These are phyloP conservation scores for Pleurotus tuoliensis DNA, from an alignment of 768 basidiomycete species.

Conservation along the genomic window DNA sequence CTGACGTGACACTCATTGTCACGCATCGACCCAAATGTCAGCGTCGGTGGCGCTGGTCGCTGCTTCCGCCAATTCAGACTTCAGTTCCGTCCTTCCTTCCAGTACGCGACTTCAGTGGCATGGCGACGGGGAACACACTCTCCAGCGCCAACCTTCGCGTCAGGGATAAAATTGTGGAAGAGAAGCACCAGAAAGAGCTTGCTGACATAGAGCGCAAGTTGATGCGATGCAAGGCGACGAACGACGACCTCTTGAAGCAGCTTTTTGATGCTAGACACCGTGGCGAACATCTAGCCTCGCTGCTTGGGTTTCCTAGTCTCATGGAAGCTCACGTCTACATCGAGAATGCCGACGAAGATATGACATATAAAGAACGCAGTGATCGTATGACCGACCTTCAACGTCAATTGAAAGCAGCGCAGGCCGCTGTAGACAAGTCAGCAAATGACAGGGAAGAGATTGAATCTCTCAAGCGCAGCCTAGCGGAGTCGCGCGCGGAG, in stretches of 20 bases:
- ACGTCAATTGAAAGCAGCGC: conserved; percentile 9
- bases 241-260: conserved; percentile 32
- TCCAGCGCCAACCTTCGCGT: conserved; percentile 29
- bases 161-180: conserved; percentile 32
- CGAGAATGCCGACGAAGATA: conserved; percentile 29
- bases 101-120: not conserved
- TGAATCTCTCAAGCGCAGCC: conserved; percentile 16
- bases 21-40: too few species aligned
- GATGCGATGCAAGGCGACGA: conserved; percentile 27
- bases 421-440: conserved; percentile 22
- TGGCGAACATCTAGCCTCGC: conserved; percentile 32
- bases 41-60: too few species aligned
- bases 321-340: conserved; percentile 39
- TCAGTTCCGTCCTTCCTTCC: not conserved
- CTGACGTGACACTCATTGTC: too few species aligned
- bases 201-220: conserved; percentile 24
- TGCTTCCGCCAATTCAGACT: not conserved
- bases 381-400: conserved; percentile 17
- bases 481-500: conserved; percentile 21
- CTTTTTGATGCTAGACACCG: conserved; percentile 34
- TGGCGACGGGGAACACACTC: conserved; percentile 14
- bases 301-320: conserved; percentile 41
- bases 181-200: conserved; percentile 30
- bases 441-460: conserved; percentile 17
- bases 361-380: conserved; percentile 31